phyloP scores from a whole-genome alignment of 163 green algal genomes.

The Trebouxiophyceae sp. region DNA sequence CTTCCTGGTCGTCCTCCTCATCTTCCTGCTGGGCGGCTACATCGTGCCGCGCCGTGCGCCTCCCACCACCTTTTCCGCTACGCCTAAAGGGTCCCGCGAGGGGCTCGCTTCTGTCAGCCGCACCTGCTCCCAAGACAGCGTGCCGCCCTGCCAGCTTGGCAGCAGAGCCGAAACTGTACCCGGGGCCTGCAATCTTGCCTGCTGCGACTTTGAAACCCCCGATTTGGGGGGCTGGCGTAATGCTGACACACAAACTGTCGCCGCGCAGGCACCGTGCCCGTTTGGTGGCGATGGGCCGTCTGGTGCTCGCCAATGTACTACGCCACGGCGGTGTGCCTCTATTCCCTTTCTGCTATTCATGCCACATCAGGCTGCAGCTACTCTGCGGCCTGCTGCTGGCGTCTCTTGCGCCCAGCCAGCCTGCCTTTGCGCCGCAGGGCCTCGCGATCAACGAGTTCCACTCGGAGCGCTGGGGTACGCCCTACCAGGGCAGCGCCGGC shows the following conservation, averaged over 20 bases:
- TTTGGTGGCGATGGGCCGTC: slow-evolving; percentile 42
- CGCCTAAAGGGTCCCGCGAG: too few relatives aligned
- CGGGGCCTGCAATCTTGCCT: too few relatives aligned
- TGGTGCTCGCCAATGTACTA: background rate
- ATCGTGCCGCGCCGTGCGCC: slow-evolving; percentile 41
- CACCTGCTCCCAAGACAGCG: too few relatives aligned
- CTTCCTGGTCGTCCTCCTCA: slow-evolving; percentile 41
- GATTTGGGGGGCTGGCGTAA: too few relatives aligned
- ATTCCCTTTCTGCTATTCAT: too few relatives aligned
- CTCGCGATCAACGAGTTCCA: slow-evolving; percentile 73
- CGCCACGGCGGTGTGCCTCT: too few relatives aligned
- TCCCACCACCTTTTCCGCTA: too few relatives aligned
- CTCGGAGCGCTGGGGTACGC: slow-evolving; percentile 5
- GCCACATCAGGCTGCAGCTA: background rate
- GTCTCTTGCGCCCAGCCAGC: slow-evolving; percentile 46
- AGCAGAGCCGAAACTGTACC: too few relatives aligned
- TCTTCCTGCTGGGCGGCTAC: slow-evolving; percentile 57
- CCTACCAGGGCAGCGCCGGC: slow-evolving; percentile 3
- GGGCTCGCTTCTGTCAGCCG: too few relatives aligned
- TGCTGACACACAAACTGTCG: too few relatives aligned
- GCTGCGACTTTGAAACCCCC: too few relatives aligned
- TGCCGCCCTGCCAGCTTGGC: too few relatives aligned
- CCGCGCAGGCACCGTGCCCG: slow-evolving; percentile 28
- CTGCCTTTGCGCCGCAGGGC: slow-evolving; percentile 44
- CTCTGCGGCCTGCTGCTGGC: background rate